These are phyloP conservation scores for Aspergillus pseudotamarii DNA, from an alignment of 2,329 filamentous ascomycete genomes.

Conservation along the genomic window DNA sequence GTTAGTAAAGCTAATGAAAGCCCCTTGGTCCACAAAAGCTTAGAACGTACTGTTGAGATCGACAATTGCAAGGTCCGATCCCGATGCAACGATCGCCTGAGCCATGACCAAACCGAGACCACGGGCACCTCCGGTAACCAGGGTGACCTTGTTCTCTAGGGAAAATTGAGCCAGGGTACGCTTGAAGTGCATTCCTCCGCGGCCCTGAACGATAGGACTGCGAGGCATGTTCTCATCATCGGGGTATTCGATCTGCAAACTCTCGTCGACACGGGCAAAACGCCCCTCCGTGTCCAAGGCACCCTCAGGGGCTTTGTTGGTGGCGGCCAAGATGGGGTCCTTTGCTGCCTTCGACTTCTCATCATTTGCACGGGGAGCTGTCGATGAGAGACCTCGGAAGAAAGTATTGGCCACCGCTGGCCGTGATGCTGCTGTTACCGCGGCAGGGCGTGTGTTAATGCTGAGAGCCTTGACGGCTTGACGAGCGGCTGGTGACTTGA, in stretches of 20 bases:
- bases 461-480: conserved; percentile 28
- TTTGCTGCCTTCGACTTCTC: conserved; percentile 28
- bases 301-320: conserved; percentile 34
- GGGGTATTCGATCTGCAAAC: conserved; percentile 77
- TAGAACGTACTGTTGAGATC: conserved; percentile 81
- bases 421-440: conserved; percentile 18
- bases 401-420: conserved; percentile 18
- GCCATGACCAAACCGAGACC: conserved; percentile 91
- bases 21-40: background rate
- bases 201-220: conserved; percentile 70
- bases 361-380: conserved; percentile 28
- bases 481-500: conserved; percentile 31
- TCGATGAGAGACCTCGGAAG: conserved; percentile 34
- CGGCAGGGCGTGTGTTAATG: conserved; percentile 23
- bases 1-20: background rate
- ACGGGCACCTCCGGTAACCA: conserved; percentile 88
- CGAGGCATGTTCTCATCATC: conserved; percentile 72
- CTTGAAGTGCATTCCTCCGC: conserved; percentile 80
- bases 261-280: conserved; percentile 78
- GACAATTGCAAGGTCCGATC: conserved; percentile 86
- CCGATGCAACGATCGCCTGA: conserved; percentile 85
- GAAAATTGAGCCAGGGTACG: conserved; percentile 85
- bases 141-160: conserved; percentile 76
- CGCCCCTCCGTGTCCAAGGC: conserved; percentile 59
- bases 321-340: conserved; percentile 30